These are phyloP conservation scores for Sarcodon sp. DNA, from an alignment of 768 basidiomycete species.

Conservation along the genomic window DNA sequence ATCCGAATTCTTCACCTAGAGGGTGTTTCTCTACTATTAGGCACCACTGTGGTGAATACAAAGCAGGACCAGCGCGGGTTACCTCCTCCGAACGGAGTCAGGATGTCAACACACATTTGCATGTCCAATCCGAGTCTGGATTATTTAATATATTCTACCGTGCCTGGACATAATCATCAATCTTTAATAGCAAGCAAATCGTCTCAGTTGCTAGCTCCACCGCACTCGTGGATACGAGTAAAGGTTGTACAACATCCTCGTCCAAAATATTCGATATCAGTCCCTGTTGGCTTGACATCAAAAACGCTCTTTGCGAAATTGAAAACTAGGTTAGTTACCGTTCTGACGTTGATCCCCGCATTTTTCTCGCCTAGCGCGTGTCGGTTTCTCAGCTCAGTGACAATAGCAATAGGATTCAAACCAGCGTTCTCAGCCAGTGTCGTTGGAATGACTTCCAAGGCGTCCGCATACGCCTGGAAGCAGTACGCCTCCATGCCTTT, in stretches of 20 bases:
- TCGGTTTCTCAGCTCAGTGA: slow-evolving; percentile 93
- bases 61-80: no score
- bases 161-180: slow-evolving; percentile 86
- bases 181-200: slow-evolving; percentile 90
- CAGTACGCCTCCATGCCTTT: slow-evolving; percentile 99
- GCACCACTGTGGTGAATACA: no score
- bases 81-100: no score
- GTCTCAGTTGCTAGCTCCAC: slow-evolving; percentile 95
- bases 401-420: slow-evolving; percentile 94
- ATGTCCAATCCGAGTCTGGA: no score
- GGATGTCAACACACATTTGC: no score
- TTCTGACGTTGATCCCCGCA: slow-evolving; percentile 97
- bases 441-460: slow-evolving; percentile 93
- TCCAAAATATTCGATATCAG: slow-evolving; percentile 95
- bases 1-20: no score
- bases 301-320: not conserved
- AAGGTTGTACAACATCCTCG: slow-evolving; percentile 93
- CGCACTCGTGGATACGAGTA: slow-evolving; percentile 91
- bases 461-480: slow-evolving; percentile 97
- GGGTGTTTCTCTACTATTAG: no score
- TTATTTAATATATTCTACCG: slow-evolving; percentile 24
- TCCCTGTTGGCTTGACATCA: slow-evolving; percentile 36
- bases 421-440: slow-evolving; percentile 98
- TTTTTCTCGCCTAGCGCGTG: slow-evolving; percentile 91
- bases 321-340: slow-evolving; percentile 35